Evolutionary conservation across 164 flowering plant genomes (phyloP).

Genomic region (Macadamia integrifolia): DNA sequence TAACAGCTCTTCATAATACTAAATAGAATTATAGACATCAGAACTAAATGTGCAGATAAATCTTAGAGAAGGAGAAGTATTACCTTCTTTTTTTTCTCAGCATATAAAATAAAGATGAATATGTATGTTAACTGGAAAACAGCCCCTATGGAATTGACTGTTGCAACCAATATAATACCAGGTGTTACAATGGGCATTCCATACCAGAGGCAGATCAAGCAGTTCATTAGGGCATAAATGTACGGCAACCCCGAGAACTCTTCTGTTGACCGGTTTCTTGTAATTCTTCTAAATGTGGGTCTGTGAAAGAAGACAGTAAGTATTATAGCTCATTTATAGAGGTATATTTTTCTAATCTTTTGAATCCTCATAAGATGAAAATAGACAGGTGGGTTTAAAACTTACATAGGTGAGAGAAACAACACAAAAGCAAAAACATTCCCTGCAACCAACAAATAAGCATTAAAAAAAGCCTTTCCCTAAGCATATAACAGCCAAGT

Average conservation of each 20-base stretch:
- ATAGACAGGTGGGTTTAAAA: conserved; percentile 8
- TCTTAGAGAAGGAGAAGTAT: not conserved
- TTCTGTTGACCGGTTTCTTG: conserved; percentile 67
- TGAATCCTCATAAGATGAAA: not conserved
- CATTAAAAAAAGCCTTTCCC: conserved; percentile 1
- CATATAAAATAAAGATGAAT: conserved; percentile 40
- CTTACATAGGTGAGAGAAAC: conserved; percentile 88
- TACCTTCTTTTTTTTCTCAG: conserved; percentile 52
- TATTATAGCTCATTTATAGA: too few relatives aligned
- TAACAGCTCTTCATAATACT: not conserved
- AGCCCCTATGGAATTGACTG: conserved; percentile 71
- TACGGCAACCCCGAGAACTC: conserved; percentile 87
- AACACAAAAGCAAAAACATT: conserved; percentile 83
- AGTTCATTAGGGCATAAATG: conserved; percentile 72
- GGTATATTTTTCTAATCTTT: not conserved
- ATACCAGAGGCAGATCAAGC: conserved; percentile 70
- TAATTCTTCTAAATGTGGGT: conserved; percentile 73
- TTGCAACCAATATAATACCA: conserved; percentile 48
- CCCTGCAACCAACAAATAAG: conserved; percentile 42
- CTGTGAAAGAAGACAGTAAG: conserved; percentile 30
- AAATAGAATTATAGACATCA: not conserved
- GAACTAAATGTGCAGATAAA: conserved; percentile 1
- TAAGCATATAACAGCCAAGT: not conserved
- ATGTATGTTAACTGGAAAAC: conserved; percentile 57
- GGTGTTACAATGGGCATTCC: conserved; percentile 54